Percentiles rank a stretch among this genome's conserved stretches.
These are phyloP conservation scores for Neonectria sp. DNA, from an alignment of 2,329 filamentous ascomycete species.

Conservation along the genomic window DNA sequence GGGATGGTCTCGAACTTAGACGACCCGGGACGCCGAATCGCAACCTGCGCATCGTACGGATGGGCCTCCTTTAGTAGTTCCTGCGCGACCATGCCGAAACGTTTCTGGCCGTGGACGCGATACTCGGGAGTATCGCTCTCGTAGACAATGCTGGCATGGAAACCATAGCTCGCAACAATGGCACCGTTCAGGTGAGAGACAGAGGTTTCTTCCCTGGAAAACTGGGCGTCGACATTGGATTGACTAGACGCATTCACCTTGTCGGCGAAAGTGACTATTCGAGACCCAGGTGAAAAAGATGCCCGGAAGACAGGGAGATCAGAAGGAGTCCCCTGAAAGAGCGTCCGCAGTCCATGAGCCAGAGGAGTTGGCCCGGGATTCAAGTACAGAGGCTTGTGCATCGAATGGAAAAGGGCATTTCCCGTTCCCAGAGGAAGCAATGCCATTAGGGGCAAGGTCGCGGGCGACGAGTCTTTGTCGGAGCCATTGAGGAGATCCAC, in stretches of 20 bases:
- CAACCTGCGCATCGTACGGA: constrained; percentile 63
- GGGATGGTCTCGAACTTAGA: constrained; percentile 47
- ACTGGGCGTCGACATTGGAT: constrained; percentile 23
- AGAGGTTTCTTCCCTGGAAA: constrained; percentile 49
- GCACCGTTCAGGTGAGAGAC: constrained; percentile 74
- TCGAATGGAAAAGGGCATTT: constrained; percentile 75
- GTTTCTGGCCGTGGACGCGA: constrained; percentile 80
- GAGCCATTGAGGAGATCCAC: constrained; percentile 84
- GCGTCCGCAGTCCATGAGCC: constrained; percentile 67
- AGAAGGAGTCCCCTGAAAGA: constrained; percentile 70
- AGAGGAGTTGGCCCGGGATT: constrained; percentile 56
- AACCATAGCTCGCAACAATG: constrained; percentile 90
- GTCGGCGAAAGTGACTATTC: constrained; percentile 58
- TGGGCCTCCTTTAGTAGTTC: constrained; percentile 76
- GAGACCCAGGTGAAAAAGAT: constrained; percentile 72
- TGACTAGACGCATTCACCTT: constrained; percentile 22
- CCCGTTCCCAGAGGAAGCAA: constrained; percentile 76
- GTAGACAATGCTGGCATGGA: constrained; percentile 90
- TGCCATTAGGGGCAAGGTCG: constrained; percentile 60
- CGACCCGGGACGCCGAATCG: constrained; percentile 45
- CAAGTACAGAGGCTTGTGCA: constrained; percentile 71
- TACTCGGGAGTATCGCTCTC: constrained; percentile 91
- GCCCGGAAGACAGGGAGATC: constrained; percentile 75
- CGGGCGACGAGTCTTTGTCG: constrained; percentile 39
- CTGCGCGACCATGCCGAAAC: constrained; percentile 88